These are phyloP conservation scores for Penicillium salamii DNA, from an alignment of 495 filamentous ascomycete genomes.

Conservation along the genomic window DNA sequence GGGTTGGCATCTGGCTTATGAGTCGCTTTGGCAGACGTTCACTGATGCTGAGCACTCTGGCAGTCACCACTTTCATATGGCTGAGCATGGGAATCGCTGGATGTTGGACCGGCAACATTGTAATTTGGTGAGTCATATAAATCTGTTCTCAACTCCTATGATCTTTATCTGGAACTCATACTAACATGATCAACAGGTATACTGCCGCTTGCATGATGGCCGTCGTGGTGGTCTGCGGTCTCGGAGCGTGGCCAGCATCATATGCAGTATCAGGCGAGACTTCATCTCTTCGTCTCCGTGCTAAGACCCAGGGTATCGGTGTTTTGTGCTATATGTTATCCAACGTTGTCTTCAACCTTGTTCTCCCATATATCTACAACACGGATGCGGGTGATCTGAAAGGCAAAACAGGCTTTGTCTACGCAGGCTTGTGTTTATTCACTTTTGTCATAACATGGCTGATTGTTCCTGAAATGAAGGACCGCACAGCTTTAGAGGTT, in stretches of 20 bases:
- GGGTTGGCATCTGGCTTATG: constrained; percentile 24
- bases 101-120: constrained; percentile 23
- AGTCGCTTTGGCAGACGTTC: constrained; percentile 22
- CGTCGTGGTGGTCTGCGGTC: constrained; percentile 19
- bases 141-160: neutral
- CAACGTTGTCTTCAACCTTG: constrained; percentile 16
- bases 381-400: constrained; percentile 20
- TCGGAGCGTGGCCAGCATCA: constrained; percentile 31
- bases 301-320: constrained; percentile 20
- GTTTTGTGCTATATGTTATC: constrained; percentile 18
- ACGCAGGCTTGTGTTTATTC: constrained; percentile 17
- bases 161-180: too few species aligned
- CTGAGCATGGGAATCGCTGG: constrained; percentile 31
- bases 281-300: constrained; percentile 23
- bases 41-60: constrained; percentile 21
- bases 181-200: constrained; percentile 20
- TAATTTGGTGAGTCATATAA: constrained; percentile 23
- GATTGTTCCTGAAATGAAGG: constrained; percentile 26
- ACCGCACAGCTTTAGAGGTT: constrained; percentile 17
- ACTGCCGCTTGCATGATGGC: constrained; percentile 25
- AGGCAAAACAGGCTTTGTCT: constrained; percentile 25
- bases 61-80: constrained; percentile 21
- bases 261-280: constrained; percentile 19
- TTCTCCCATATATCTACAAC: constrained; percentile 26
- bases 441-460: constrained; percentile 13